A percentile compares a stretch with the other conserved stretches of the same genome.
These are phyloP conservation scores for Suhomyces yuchorum DNA, from an alignment of 1,139 yeast species.

Conservation along the genomic window DNA sequence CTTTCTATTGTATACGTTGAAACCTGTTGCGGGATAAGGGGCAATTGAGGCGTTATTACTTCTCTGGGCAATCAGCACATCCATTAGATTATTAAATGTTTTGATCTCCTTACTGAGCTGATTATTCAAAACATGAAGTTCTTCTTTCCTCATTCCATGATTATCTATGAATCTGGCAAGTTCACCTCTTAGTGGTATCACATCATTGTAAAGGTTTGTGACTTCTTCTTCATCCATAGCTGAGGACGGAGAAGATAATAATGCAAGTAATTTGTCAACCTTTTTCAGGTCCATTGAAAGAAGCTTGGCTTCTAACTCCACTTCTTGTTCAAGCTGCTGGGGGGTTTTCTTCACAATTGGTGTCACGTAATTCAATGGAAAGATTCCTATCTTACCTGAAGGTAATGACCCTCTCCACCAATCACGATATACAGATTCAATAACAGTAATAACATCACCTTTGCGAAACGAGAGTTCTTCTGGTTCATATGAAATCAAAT, in stretches of 20 bases:
- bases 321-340: slow-evolving; percentile 40
- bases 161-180: slow-evolving; percentile 74
- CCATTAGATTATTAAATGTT: slow-evolving; percentile 70
- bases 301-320: slow-evolving; percentile 32
- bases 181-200: slow-evolving; percentile 72
- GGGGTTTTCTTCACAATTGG: slow-evolving; percentile 70
- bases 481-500: slow-evolving; percentile 67
- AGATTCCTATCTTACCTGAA: slow-evolving; percentile 81
- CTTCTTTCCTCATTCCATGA: slow-evolving; percentile 73
- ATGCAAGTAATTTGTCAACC: slow-evolving; percentile 35
- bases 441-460: slow-evolving; percentile 79
- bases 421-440: slow-evolving; percentile 86
- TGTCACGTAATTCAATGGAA: slow-evolving; percentile 90
- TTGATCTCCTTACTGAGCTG: slow-evolving; percentile 69
- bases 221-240: slow-evolving; percentile 43
- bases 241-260: slow-evolving; percentile 49
- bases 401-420: slow-evolving; percentile 93
- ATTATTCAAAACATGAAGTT: slow-evolving; percentile 66
- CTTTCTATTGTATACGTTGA: slow-evolving; percentile 9
- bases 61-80: slow-evolving; percentile 41
- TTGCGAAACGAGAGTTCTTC: slow-evolving; percentile 72
- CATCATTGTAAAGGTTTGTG: slow-evolving; percentile 62
- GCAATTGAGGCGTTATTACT: slow-evolving; percentile 14
- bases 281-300: slow-evolving; percentile 33
- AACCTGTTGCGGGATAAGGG: slow-evolving; percentile 24